Evolutionary conservation across 148 eudicot genomes (phyloP).

Genomic region (Pouteria glomerata): DNA sequence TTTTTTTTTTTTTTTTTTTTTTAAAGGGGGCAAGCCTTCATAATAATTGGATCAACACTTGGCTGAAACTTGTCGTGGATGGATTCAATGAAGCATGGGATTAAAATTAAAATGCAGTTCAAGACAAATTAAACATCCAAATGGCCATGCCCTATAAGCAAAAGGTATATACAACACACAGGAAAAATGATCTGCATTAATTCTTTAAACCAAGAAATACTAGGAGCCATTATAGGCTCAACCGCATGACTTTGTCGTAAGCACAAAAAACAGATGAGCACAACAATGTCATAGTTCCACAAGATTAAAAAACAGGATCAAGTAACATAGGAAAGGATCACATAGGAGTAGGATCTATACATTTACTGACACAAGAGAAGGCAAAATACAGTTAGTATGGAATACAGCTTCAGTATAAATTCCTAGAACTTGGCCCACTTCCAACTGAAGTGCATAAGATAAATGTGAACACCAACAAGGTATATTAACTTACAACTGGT

Average conservation of each 20-base stretch:
- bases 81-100: not conserved
- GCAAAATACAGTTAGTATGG: not conserved
- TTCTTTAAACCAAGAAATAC: no score
- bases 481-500: constrained; percentile 46
- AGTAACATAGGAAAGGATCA: not conserved
- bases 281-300: not conserved
- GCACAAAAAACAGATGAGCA: not conserved
- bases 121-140: not conserved
- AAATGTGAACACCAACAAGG: constrained; percentile 1
- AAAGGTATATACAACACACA: not conserved
- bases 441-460: not conserved
- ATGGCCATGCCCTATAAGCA: not conserved
- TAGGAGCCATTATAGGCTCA: no score
- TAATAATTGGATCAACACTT: no score
- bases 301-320: not conserved
- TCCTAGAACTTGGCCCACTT: not conserved
- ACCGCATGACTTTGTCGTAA: not conserved
- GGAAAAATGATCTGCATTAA: not conserved
- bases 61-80: no score
- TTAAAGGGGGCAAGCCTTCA: no score
- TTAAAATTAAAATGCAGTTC: not conserved
- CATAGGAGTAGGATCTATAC: not conserved
- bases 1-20: no score
- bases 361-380: not conserved
- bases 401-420: not conserved